Evolutionary conservation across 306 rosid species (phyloP).

Genomic region (Rubus idaeus): DNA sequence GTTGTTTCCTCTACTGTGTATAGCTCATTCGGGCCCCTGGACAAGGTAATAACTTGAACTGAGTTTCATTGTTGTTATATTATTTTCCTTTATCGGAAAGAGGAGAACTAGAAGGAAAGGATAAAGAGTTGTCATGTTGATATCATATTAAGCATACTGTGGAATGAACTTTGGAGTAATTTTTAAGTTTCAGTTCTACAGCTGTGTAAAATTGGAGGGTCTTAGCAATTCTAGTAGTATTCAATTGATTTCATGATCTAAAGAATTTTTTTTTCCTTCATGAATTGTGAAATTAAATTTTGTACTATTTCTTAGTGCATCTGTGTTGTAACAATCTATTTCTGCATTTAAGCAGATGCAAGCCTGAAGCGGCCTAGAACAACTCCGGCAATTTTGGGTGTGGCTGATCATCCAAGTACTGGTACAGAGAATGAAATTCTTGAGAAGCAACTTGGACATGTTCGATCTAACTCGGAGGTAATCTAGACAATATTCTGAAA

Average conservation of each 20-base stretch:
- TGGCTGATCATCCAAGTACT: conserved; percentile 68
- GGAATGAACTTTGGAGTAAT: too few species aligned
- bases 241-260: conserved; percentile 16
- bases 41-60: conserved; percentile 53
- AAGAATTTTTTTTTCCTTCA: background rate
- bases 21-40: conserved; percentile 75
- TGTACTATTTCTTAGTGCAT: background rate
- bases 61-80: background rate
- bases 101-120: background rate
- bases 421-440: conserved; percentile 73
- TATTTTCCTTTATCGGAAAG: background rate
- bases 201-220: conserved; percentile 6
- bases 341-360: conserved; percentile 47
- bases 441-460: conserved; percentile 64
- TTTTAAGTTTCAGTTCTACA: background rate
- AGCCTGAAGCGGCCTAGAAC: conserved; percentile 74
- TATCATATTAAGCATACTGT: too few species aligned
- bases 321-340: conserved; percentile 14
- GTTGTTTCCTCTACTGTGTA: conserved; percentile 26
- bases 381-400: conserved; percentile 61
- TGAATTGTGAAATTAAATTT: background rate
- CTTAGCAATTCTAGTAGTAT: conserved; percentile 9
- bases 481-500: conserved; percentile 16
- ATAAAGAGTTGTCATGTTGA: too few species aligned
- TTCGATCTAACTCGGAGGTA: conserved; percentile 78